These are phyloP conservation scores for Cladosporium sp. DNA, from an alignment of 2,329 filamentous ascomycete genomes.

Conservation along the genomic window DNA sequence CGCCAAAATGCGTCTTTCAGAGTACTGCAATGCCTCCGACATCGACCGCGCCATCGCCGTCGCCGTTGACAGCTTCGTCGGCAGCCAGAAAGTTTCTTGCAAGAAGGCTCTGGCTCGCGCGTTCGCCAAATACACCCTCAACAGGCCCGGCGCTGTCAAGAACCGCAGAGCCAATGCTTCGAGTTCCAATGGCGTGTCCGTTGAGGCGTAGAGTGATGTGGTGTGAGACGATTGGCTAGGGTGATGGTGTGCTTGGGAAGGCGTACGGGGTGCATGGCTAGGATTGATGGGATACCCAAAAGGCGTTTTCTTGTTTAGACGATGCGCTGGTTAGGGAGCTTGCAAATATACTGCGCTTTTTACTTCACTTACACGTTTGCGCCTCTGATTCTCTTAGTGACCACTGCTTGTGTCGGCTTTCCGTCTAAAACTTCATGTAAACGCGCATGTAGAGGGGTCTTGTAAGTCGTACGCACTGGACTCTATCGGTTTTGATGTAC, in stretches of 20 bases:
- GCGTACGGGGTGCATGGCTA: background rate
- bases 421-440: background rate
- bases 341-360: background rate
- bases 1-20: slow-evolving; percentile 95
- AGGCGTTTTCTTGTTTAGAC: slow-evolving; percentile 1
- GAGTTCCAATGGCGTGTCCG: slow-evolving; percentile 7
- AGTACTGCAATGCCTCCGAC: slow-evolving; percentile 86
- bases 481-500: no score
- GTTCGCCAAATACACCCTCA: slow-evolving; percentile 83
- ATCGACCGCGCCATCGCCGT: slow-evolving; percentile 97
- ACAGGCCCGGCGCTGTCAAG: slow-evolving; percentile 40
- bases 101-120: slow-evolving; percentile 93
- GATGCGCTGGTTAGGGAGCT: background rate
- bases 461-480: background rate
- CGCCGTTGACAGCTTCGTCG: slow-evolving; percentile 93
- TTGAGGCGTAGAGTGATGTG: background rate
- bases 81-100: slow-evolving; percentile 93
- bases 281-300: slow-evolving; percentile 15
- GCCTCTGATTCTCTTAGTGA: background rate
- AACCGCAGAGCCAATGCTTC: slow-evolving; percentile 7
- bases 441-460: no score
- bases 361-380: background rate
- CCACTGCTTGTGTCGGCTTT: background rate
- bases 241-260: background rate
- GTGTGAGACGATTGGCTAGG: background rate